These are phyloP conservation scores for Hericium coralloides DNA, from an alignment of 768 basidiomycete genomes.

Conservation along the genomic window DNA sequence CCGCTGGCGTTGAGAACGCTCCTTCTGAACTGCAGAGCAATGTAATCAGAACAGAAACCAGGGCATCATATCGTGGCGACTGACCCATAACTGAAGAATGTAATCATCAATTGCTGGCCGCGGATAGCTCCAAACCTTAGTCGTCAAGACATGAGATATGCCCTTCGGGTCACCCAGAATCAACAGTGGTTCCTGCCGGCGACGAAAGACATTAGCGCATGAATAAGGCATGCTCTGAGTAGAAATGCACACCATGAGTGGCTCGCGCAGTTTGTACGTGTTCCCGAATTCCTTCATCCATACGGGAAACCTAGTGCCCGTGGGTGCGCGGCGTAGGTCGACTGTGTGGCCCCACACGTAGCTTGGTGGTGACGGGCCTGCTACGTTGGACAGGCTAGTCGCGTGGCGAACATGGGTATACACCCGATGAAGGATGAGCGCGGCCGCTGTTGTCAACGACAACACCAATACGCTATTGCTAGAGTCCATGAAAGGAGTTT, in stretches of 20 bases:
- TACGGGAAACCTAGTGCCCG: background rate
- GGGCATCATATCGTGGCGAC: background rate
- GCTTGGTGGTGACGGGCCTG: background rate
- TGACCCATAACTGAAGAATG: background rate
- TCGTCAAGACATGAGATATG: background rate
- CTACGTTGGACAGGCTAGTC: background rate
- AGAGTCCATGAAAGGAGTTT: too few species aligned
- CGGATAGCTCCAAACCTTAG: background rate
- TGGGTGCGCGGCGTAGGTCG: background rate
- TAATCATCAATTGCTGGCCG: background rate
- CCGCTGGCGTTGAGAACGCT: background rate
- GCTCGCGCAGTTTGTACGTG: conserved; percentile 2
- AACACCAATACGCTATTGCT: too few species aligned
- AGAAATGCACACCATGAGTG: background rate
- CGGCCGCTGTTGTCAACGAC: too few species aligned
- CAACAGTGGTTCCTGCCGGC: conserved; percentile 1
- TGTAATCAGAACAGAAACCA: background rate
- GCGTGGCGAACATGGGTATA: background rate
- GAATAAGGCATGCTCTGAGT: background rate
- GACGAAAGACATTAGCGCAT: background rate
- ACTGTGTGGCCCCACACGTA: background rate
- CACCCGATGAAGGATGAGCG: background rate
- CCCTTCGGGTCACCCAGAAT: conserved; percentile 6
- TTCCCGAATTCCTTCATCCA: conserved; percentile 1
- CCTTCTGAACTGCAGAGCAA: background rate